Evolutionary conservation across 768 basidiomycete species (phyloP).

Genomic region (Agaricus blazei): DNA sequence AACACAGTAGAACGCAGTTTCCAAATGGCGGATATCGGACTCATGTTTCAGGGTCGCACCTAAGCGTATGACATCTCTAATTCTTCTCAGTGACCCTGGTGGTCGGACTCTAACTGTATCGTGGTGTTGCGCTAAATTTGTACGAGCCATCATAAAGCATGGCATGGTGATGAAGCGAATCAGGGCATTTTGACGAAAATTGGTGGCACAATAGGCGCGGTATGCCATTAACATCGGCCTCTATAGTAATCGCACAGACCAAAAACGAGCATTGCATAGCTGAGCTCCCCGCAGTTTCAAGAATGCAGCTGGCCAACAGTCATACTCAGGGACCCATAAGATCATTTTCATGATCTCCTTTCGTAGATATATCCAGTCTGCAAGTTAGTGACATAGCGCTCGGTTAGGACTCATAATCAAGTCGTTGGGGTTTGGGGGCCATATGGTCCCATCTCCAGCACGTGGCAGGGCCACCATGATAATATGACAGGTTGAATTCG

Average conservation of each 20-base stretch:
- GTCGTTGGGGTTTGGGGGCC: neutral
- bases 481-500: neutral
- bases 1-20: neutral
- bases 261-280: slow-evolving; percentile 1
- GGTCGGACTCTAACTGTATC: too few relatives aligned
- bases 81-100: too few relatives aligned
- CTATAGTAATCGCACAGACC: neutral
- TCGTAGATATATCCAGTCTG: neutral
- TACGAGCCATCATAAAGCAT: too few relatives aligned
- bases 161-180: neutral
- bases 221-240: neutral
- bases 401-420: neutral
- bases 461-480: neutral
- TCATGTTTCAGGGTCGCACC: slow-evolving; percentile 6
- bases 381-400: neutral
- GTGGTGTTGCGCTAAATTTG: too few relatives aligned
- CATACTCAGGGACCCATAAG: neutral
- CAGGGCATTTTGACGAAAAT: neutral
- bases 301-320: neutral
- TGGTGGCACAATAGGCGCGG: neutral
- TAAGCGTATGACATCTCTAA: too few relatives aligned
- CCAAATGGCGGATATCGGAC: neutral
- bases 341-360: neutral
- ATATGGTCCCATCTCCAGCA: neutral
- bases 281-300: slow-evolving; percentile 3